Evolutionary conservation across 1,284 basidiomycete genomes (phyloP).

Genomic region (Trametes sp.): DNA sequence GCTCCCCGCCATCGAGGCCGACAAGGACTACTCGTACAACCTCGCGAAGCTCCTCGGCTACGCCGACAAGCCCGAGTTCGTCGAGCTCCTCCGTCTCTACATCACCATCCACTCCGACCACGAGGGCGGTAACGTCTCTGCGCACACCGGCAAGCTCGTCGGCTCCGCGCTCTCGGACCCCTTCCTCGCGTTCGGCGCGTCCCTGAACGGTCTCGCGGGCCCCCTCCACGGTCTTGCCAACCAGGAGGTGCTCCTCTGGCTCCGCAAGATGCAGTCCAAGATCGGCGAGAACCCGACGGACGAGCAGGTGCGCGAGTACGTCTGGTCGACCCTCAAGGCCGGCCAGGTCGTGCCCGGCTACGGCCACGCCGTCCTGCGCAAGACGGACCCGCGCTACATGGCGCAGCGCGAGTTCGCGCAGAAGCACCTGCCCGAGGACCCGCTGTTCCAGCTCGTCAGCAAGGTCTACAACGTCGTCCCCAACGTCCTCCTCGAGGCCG

Average conservation of each 20-base stretch:
- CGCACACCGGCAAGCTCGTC: conserved; percentile 96
- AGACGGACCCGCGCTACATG: conserved; percentile 97
- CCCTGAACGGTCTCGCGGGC: conserved; percentile 96
- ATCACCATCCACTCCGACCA: conserved; percentile 99
- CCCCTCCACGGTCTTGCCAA: conserved; percentile 97
- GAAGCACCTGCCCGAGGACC: conserved; percentile 88
- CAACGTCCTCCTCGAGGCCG: conserved; percentile 91
- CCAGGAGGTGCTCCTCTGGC: conserved; percentile 93
- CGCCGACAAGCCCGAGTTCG: conserved; percentile 88
- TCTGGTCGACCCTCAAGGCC: conserved; percentile 91
- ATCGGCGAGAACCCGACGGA: conserved; percentile 85
- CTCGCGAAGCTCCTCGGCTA: conserved; percentile 93
- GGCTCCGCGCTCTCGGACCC: conserved; percentile 98
- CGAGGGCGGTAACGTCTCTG: conserved; percentile 98
- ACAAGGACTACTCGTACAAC: conserved; percentile 95
- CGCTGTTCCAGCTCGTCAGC: conserved; percentile 92
- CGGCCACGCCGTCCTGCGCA: conserved; percentile 96
- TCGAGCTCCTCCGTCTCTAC: conserved; percentile 96
- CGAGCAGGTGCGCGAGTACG: conserved; percentile 90
- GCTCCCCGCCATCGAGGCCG: conserved; percentile 86
- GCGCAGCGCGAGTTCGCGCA: conserved; percentile 95
- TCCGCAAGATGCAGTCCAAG: conserved; percentile 88
- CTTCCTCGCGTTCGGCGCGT: conserved; percentile 94
- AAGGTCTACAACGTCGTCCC: conserved; percentile 96
- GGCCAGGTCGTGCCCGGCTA: conserved; percentile 96